Evolutionary conservation across 257 asterid genomes (phyloP), one percentile per base, ranked within the genome.

Genomic region (Primulina eburnea): DNA sequence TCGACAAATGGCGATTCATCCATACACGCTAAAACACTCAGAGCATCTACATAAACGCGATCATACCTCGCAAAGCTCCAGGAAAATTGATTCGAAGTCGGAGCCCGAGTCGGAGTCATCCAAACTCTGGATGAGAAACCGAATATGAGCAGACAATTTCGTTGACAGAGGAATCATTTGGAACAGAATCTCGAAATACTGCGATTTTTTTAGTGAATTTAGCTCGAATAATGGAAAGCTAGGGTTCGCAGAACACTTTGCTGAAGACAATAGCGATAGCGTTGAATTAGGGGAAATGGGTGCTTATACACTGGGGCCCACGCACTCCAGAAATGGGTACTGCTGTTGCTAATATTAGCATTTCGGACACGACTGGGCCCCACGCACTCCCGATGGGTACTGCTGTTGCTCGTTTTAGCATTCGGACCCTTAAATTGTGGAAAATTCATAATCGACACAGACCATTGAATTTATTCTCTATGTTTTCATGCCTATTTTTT

Each of bases 31-130:
- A 40, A n/a, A 59, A 28, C 47, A 35, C 57, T 4, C 57, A 29
- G 5, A 55, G 9, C 29, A 4, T n/a, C 38, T 24, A 43, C 71
- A 56, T 65, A 30, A 32, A 71, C 24, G 16, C 6, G 40, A 10
- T 14, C 38, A 55, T 52, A 84, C 99, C 97, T 89, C 81, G 80
- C 85, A 72, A 43, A 94, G 95, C 64, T 91, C 95, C 50, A 81
- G 84, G 63, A 88, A 66, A 67, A 92, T 87, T 28, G 88, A 71
- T 70, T 89, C 95, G 59, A 88, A 83, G 81, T 94, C 86, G 80
- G 98, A 85, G 76, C 84, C 96, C 40, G 90, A 83, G 80, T 94
- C 86, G 81, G 98, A 85, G 73, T 85, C 96, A 40, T 79, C 81
- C 88, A 91, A 68, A 78, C 85, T 78, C 70, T 81, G 85, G 6